Conservation (phyloP, 169 alveolate species). For the Perkinsus marinus region DNA sequence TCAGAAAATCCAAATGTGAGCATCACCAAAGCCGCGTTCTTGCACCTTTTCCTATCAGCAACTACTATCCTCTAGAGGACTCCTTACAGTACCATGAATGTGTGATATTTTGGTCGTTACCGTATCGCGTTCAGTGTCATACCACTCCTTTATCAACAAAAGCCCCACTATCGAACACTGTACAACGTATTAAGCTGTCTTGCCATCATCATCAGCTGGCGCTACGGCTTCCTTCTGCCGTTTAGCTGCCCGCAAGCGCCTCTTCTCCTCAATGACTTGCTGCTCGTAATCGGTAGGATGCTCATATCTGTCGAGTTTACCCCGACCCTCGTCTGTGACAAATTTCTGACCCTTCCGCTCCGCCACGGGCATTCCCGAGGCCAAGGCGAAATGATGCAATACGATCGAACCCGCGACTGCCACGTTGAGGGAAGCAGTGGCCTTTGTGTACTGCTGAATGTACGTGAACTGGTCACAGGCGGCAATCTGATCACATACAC, state of each 20-base stretch:
- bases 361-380: neutral
- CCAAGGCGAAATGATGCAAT: constrained; percentile 58
- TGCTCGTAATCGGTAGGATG: neutral
- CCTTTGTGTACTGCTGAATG: constrained; percentile 64
- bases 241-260: neutral
- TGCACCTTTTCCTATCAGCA: neutral
- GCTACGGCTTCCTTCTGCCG: neutral
- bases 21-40: neutral
- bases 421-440: constrained; percentile 75
- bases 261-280: neutral
- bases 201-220: too few species aligned
- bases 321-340: neutral
- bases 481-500: neutral
- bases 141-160: too few species aligned
- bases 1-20: neutral
- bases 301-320: neutral
- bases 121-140: neutral
- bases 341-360: neutral
- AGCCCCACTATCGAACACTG: neutral
- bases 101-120: neutral
- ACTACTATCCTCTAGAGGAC: neutral
- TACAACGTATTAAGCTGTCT: neutral
- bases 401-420: constrained; percentile 74
- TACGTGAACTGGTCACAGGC: constrained; percentile 71
- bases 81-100: neutral